phyloP scores from a whole-genome alignment of 768 basidiomycete species.

The Termitomyces sp. region DNA sequence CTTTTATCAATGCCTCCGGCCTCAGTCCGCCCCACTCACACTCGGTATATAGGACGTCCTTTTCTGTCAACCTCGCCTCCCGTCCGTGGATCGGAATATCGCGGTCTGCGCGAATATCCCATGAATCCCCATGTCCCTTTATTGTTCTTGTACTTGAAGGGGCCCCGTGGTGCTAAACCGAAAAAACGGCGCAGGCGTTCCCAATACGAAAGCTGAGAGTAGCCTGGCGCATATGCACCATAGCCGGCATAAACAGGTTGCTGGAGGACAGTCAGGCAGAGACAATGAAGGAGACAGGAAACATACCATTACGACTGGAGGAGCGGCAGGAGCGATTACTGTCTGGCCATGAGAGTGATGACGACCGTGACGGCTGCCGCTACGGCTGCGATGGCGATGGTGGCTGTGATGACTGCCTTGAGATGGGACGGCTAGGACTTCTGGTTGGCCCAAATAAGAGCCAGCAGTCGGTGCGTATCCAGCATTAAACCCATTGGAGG shows the following conservation, averaged over 20 bases:
- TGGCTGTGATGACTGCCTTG: constrained; percentile 19
- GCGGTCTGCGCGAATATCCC: constrained; percentile 43
- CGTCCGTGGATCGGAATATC: constrained; percentile 44
- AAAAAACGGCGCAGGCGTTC: constrained; percentile 51
- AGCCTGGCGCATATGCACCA: constrained; percentile 9
- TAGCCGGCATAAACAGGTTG: constrained; percentile 26
- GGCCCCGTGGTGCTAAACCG: constrained; percentile 37
- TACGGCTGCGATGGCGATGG: constrained; percentile 9
- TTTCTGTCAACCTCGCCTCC: constrained; percentile 51
- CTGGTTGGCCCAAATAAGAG: constrained; percentile 12
- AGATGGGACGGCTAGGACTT: constrained; percentile 13
- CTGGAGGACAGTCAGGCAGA: constrained; percentile 9
- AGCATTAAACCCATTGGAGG: constrained; percentile 17
- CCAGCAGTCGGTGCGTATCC: constrained; percentile 11
- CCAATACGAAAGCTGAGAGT: constrained; percentile 30
- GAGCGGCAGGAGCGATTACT: constrained; percentile 12
- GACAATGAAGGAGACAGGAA: not conserved
- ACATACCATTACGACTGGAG: constrained; percentile 25
- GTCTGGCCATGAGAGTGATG: constrained; percentile 14
- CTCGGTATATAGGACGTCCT: constrained; percentile 49
- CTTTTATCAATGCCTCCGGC: not conserved
- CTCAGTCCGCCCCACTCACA: constrained; percentile 20
- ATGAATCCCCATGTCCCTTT: constrained; percentile 51
- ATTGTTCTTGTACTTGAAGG: constrained; percentile 38
- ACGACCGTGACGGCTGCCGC: constrained; percentile 17